Evolutionary conservation across 495 filamentous ascomycete genomes (phyloP).

Genomic region (Opeltia flavorubescens): DNA sequence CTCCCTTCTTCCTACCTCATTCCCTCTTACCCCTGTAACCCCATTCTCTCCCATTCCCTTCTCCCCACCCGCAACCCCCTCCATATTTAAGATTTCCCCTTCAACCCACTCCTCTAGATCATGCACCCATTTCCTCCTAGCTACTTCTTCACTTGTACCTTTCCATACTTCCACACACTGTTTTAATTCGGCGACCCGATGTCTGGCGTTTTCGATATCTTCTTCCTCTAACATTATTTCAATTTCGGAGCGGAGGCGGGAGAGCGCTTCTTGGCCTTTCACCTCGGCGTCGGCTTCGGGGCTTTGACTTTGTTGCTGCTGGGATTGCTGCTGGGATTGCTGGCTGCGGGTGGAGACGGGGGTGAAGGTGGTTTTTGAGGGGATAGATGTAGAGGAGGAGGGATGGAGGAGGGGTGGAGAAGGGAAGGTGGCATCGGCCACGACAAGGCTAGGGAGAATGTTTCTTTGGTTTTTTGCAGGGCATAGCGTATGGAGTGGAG

Average conservation of each 20-base stretch:
- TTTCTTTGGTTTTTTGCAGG: slow-evolving; percentile 72
- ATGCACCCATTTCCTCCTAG: slow-evolving; percentile 68
- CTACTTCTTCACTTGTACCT: slow-evolving; percentile 85
- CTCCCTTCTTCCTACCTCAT: slow-evolving; percentile 11
- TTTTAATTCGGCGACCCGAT: slow-evolving; percentile 58
- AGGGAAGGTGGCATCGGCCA: slow-evolving; percentile 80
- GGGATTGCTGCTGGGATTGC: background rate
- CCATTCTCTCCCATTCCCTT: slow-evolving; percentile 27
- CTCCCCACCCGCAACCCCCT: slow-evolving; percentile 14
- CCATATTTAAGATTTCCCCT: no score
- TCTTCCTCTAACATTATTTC: slow-evolving; percentile 44
- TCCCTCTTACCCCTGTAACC: slow-evolving; percentile 5
- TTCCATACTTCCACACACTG: slow-evolving; percentile 70
- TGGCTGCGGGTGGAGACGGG: background rate
- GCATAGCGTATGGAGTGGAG: slow-evolving; percentile 67
- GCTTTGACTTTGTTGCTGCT: slow-evolving; percentile 6
- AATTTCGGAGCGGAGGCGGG: slow-evolving; percentile 58
- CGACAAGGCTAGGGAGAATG: slow-evolving; percentile 86
- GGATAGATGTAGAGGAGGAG: slow-evolving; percentile 43
- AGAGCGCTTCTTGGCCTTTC: slow-evolving; percentile 61
- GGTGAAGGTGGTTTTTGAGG: background rate
- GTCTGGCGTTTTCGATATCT: slow-evolving; percentile 50
- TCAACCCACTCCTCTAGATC: slow-evolving; percentile 47
- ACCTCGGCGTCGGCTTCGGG: slow-evolving; percentile 57
- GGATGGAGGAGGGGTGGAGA: slow-evolving; percentile 38